These are phyloP conservation scores for Neobulgaria alba DNA, from an alignment of 2,329 filamentous ascomycete genomes.

Conservation along the genomic window DNA sequence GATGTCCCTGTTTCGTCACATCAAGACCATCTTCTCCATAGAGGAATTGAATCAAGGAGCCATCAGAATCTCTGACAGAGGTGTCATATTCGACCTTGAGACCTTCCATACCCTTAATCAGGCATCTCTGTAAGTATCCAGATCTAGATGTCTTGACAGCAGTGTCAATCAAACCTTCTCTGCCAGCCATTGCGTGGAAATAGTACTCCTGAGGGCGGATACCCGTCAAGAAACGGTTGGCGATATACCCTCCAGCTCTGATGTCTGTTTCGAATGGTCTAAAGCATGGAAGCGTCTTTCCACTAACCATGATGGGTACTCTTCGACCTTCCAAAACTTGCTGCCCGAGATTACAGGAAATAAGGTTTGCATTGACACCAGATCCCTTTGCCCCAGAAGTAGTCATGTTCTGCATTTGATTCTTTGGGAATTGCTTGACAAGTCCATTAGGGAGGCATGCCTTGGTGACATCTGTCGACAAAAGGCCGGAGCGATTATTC, in stretches of 20 bases:
- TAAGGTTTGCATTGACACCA: constrained; percentile 89
- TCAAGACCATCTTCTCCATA: constrained; percentile 96
- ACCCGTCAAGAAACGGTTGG: constrained; percentile 93
- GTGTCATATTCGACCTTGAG: constrained; percentile 87
- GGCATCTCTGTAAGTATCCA: constrained; percentile 89
- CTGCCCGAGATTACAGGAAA: constrained; percentile 95
- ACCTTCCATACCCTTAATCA: constrained; percentile 98
- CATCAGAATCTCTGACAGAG: constrained; percentile 89
- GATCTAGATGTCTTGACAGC: constrained; percentile 97
- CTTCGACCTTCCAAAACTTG: constrained; percentile 91
- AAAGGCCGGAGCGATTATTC: constrained; percentile 57
- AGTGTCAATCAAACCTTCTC: constrained; percentile 97
- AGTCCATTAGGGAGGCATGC: constrained; percentile 75
- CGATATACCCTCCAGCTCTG: constrained; percentile 86
- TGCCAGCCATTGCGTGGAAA: constrained; percentile 98
- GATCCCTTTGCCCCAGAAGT: constrained; percentile 91
- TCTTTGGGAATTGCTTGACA: constrained; percentile 86
- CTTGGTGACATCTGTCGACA: constrained; percentile 72
- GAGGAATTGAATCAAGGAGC: constrained; percentile 85
- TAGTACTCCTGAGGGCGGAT: constrained; percentile 97
- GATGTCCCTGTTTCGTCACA: constrained; percentile 86
- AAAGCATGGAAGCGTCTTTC: constrained; percentile 92
- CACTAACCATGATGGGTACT: constrained; percentile 95
- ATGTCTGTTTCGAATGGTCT: constrained; percentile 83
- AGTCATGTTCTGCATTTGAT: constrained; percentile 99